Base-by-base conservation (phyloP, 805 yeast genomes). In the Suhomyces faveliae region DNA sequence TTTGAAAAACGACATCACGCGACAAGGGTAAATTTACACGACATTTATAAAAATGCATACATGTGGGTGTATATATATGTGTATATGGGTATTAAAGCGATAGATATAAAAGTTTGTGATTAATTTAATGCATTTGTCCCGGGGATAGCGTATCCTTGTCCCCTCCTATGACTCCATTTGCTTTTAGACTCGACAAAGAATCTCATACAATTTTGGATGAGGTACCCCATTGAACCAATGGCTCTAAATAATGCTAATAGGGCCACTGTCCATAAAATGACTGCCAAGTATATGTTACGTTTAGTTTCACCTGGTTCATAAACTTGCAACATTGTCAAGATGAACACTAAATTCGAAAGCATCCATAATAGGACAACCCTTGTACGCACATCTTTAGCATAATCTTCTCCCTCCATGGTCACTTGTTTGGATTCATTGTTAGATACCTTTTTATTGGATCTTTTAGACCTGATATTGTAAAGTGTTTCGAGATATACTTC, bases 351-450 rank as follows among this genome's bases (percentile, higher is more conserved):
- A 64, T 94, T 94, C 22, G 87, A 74, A 42, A 91, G 75, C 77
- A 94, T 79, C 99, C 99, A 94, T n/a, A 82, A 70, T 59, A 94
- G 78, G n/a, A 94, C 99, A 45, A 94, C 97, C 55, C 94, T 79
- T 1, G 99, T 89, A 71, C 99, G 83, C 19, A 94, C 86, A 63
- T 92, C 96, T 62, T 96, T 83, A 62, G 94, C 96, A 64, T 94
- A 92, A 64, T 94, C 99, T 56, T 88, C 89, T 15, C 79, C 79
- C 42, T 70, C 74, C 46, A 69, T 52, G 20, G 68, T 57, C 17
- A 62, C 67, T 13, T 71, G 71, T 7, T 33, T 15, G 11, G 35
- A 11, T 30, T 73, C 68, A 5, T 68, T 67, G 49, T 73, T 66
- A 1, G 53, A 56, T 53, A 83, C 77, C 35, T 76, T 73, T 47